Evolutionary conservation across 106 monocot genomes (phyloP), one percentile per base, ranked within the genome.

Genomic region (Phalaenopsis equestris): DNA sequence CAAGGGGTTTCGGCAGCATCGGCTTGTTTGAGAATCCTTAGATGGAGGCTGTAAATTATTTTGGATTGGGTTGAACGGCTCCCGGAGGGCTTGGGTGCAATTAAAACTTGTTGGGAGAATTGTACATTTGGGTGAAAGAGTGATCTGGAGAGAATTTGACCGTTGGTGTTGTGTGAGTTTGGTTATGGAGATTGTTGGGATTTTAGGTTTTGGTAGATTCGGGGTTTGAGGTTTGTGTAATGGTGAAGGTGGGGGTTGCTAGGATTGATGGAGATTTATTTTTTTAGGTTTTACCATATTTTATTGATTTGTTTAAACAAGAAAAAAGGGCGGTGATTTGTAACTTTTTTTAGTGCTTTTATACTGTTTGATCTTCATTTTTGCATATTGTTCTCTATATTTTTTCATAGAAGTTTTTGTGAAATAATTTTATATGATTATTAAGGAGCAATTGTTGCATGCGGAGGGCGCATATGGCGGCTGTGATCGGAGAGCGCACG

Each of bases 1-100:
- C 23, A 95, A 94, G 81, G 98, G 94, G 36, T 77, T 92, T 56
- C 82, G 93, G 36, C 91, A 88, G 39, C 94, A 90, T 81, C 90
- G 92, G 16, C 84, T 95, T 52, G 83, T 93, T 58, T 95, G 47
- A 43, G 52, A 19, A 30, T 39, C 67, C 15, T 16, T 42, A 24
- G 47, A 8, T 73, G 48, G 6, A 19, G 45, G 49, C 24, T 87
- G 87, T 85, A 87, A 75, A 86, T 84, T 86, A 82, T 86, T 23
- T 72, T 12, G 12, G 23, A 65, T 19, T 19, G 18, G 45, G 4
- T 75, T 45, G 52, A 52, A 52, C 14, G 52, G 14, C 14, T 12
- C 52, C 11, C 30, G 30, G 52, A 52, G 12, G 52, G 3, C 14
- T 52, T 14, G 14, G 52, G 14, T 14, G 52, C 14, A 10, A 52